Conservation (phyloP, 148 eudicot genomes). For the Fagopyrum tataricum region DNA sequence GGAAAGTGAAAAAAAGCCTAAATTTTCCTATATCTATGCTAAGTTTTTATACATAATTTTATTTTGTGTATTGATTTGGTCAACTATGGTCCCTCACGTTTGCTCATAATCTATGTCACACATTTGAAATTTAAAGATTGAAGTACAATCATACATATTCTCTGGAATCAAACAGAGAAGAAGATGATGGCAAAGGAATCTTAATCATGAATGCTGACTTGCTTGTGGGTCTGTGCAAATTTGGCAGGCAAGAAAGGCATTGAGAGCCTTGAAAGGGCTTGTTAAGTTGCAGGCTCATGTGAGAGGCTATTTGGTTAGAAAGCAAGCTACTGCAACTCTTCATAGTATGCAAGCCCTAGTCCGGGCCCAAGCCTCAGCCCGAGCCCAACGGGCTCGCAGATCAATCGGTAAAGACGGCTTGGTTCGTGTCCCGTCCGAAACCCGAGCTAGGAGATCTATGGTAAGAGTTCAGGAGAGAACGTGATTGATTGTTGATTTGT, state of each 20-base stretch:
- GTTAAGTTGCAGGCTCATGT: constrained; percentile 90
- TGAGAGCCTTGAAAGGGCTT: constrained; percentile 73
- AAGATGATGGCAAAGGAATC: constrained; percentile 7
- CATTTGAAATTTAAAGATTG: neutral
- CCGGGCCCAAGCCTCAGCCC: constrained; percentile 65
- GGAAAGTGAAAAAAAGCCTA: too few relatives aligned
- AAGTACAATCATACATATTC: constrained; percentile 5
- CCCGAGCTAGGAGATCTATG: constrained; percentile 43
- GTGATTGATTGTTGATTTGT: neutral
- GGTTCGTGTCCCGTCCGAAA: constrained; percentile 28
- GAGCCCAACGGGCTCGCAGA: constrained; percentile 54
- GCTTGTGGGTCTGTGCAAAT: constrained; percentile 9
- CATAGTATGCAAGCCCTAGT: constrained; percentile 85
- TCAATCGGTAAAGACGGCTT: constrained; percentile 20
- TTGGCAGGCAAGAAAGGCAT: constrained; percentile 74
- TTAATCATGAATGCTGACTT: constrained; percentile 20
- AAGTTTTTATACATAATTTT: neutral
- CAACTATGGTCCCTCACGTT: neutral
- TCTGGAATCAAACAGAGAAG: neutral
- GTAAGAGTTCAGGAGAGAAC: constrained; percentile 22
- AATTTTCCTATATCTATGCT: too few relatives aligned
- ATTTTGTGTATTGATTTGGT: neutral
- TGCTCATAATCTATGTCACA: constrained; percentile 1
- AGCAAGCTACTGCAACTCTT: constrained; percentile 73
- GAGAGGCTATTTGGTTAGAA: constrained; percentile 77